Base-by-base conservation (phyloP, 331 rosid genomes). In the Telfairia occidentalis region DNA sequence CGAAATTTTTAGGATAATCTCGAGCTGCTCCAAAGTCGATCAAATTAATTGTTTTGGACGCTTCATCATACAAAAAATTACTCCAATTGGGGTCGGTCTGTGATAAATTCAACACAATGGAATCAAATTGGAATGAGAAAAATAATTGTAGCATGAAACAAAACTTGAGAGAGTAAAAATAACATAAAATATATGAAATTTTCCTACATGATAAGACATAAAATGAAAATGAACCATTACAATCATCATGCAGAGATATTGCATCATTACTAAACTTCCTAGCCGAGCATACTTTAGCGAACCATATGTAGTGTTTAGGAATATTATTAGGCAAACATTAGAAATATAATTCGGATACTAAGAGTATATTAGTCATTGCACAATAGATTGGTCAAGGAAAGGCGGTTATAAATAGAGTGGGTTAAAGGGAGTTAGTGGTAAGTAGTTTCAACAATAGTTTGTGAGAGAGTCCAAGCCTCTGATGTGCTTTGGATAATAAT, bases 11-110 rank as follows among this genome's bases (percentile, higher is more conserved):
- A 3, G 96, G 92, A 80, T 30, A 94, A 75, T 94, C 97, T 35
- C 96, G 90, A 74, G 96, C 90, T 38, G 98, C 98, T 81, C 98
- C 97, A 58, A 94, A 91, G 83, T 94, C 98, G 43, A 91, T 91
- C 75, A 94, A 92, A 80, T 94, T 94, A 81, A 94, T 86, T 28
- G 80, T 73, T 15, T 86, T 94, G 28, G 85, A 82, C 57, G 86
- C 81, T 81, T 91, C 92, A 37, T 94, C 84, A 37, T 87, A 91
- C 86, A 94, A 83, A 87, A 94, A 94, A 83, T 94, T 94, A 65
- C 97, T 83, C 98, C 98, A 94, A 78, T 94, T 94, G 64, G 98
- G 98, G 86, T 94, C 98, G 5, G 98, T 94, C 97, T 94, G 96
- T 86, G 84, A 50, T 49, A 72, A 67, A 85, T 63, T 77, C 52